These are phyloP conservation scores for Astrocystis sublimbata DNA, from an alignment of 495 filamentous ascomycete genomes.

Conservation along the genomic window DNA sequence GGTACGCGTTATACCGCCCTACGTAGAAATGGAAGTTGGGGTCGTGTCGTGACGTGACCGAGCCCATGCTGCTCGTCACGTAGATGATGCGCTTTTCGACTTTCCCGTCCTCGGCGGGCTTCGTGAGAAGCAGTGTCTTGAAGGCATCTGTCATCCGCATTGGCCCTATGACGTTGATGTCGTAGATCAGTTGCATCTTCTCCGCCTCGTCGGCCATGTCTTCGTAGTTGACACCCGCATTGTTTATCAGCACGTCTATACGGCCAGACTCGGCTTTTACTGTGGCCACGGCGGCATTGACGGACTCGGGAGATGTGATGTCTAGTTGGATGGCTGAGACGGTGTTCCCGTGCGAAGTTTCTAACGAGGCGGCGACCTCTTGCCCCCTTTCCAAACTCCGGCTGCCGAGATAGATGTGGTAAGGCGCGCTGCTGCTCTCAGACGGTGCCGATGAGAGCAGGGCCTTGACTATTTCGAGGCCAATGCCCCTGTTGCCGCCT, in stretches of 20 bases:
- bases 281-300: conserved; percentile 3
- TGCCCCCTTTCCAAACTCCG: conserved; percentile 6
- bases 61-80: conserved; percentile 10
- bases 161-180: conserved; percentile 11
- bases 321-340: conserved; percentile 14
- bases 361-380: not conserved
- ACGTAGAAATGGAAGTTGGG: not conserved
- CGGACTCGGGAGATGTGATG: conserved; percentile 2
- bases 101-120: not conserved
- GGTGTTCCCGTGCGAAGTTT: not conserved
- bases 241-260: conserved; percentile 13
- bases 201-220: not conserved
- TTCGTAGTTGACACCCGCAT: conserved; percentile 2
- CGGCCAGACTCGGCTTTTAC: conserved; percentile 3
- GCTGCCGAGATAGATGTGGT: conserved; percentile 16
- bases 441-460: conserved; percentile 3
- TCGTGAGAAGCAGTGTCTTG: conserved; percentile 1
- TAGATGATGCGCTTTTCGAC: conserved; percentile 3
- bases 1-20: not conserved
- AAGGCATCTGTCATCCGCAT: conserved; percentile 9
- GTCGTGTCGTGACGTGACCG: not conserved
- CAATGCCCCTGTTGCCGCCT: conserved; percentile 16
- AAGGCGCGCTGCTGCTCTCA: not conserved
- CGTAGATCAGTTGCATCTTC: conserved; percentile 5
- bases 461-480: conserved; percentile 14